These are phyloP conservation scores for Xylariaceae sp. DNA, from an alignment of 2,329 filamentous ascomycete genomes.

Conservation along the genomic window DNA sequence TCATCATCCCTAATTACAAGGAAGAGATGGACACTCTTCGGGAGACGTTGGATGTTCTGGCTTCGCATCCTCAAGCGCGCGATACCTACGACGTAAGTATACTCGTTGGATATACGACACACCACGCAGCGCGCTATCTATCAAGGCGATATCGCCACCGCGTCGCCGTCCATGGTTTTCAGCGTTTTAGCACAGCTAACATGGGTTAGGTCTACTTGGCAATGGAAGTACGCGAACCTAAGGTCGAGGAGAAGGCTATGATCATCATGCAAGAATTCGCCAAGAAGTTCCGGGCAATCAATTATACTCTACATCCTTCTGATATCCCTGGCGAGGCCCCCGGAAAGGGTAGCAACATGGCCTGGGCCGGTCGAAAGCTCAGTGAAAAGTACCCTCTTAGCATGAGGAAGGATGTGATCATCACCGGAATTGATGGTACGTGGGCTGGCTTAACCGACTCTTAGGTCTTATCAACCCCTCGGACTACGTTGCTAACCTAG, in stretches of 20 bases:
- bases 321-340: conserved; percentile 63
- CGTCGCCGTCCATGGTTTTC: neutral
- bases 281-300: conserved; percentile 60
- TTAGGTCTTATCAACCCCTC: no score
- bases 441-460: no score
- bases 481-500: conserved; percentile 15
- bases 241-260: conserved; percentile 56
- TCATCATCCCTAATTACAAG: conserved; percentile 69
- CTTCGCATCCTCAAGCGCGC: conserved; percentile 59
- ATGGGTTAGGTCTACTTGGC: conserved; percentile 58
- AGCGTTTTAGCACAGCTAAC: conserved; percentile 7
- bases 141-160: neutral
- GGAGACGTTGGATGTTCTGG: conserved; percentile 64
- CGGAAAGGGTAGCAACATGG: conserved; percentile 70
- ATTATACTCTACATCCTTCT: conserved; percentile 61
- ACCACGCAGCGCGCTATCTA: neutral
- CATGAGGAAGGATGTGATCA: conserved; percentile 55
- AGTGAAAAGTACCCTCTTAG: conserved; percentile 53
- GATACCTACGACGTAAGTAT: conserved; percentile 63
- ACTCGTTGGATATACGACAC: neutral
- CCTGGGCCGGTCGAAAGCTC: conserved; percentile 63
- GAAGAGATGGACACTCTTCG: conserved; percentile 63
- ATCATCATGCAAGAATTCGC: conserved; percentile 57
- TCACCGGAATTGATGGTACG: conserved; percentile 70
- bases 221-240: conserved; percentile 64